Conservation (phyloP, 2,329 filamentous ascomycete species). For the Cadophora malorum region DNA sequence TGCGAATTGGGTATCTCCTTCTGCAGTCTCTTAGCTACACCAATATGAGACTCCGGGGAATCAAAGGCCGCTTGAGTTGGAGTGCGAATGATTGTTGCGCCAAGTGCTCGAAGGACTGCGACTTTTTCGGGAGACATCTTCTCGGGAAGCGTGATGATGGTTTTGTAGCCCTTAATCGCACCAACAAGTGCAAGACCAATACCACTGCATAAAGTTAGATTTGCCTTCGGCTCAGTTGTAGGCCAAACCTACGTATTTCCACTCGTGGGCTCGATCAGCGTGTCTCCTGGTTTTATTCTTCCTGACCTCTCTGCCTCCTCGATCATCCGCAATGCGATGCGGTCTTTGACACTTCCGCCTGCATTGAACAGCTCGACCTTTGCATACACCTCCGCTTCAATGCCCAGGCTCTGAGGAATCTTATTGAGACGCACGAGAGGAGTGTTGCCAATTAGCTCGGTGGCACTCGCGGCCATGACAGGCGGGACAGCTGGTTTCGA, state of each 20-base stretch:
- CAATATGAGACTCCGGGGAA: slow-evolving; percentile 94
- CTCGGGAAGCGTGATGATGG: slow-evolving; percentile 97
- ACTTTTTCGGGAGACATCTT: slow-evolving; percentile 99
- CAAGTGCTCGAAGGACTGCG: slow-evolving; percentile 88
- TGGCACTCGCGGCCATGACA: slow-evolving; percentile 63
- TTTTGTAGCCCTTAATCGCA: slow-evolving; percentile 97
- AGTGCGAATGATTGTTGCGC: slow-evolving; percentile 96
- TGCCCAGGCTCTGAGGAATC: slow-evolving; percentile 87
- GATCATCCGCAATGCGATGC: slow-evolving; percentile 96
- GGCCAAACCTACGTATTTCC: slow-evolving; percentile 74
- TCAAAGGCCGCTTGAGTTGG: slow-evolving; percentile 96
- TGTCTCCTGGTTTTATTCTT: slow-evolving; percentile 96
- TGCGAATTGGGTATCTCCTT: slow-evolving; percentile 97
- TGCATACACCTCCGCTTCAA: slow-evolving; percentile 87
- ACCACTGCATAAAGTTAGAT: slow-evolving; percentile 57
- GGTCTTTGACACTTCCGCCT: slow-evolving; percentile 91
- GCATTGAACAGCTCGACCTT: slow-evolving; percentile 96
- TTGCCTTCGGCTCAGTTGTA: background rate
- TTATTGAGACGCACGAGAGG: slow-evolving; percentile 95
- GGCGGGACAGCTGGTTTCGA: slow-evolving; percentile 39
- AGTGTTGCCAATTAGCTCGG: slow-evolving; percentile 91
- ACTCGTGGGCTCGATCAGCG: slow-evolving; percentile 95
- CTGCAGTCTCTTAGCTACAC: slow-evolving; percentile 85
- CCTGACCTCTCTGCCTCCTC: slow-evolving; percentile 91
- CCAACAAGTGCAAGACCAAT: slow-evolving; percentile 94